Conservation (phyloP, 805 yeast species). For the Vanderwaltozyma tropicalis region DNA sequence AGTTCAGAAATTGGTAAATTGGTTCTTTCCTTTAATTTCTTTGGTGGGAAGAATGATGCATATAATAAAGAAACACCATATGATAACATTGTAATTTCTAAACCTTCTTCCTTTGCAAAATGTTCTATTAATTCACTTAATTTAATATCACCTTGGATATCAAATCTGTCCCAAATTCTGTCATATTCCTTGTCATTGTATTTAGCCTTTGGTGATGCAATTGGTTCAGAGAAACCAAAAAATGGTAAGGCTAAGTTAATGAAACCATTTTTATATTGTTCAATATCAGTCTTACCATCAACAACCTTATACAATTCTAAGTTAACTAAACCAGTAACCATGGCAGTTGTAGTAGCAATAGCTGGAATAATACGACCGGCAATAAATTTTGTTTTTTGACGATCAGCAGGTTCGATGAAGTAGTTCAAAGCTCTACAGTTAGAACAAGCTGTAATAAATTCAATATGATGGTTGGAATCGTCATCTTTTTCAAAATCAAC, state of each 20-base stretch:
- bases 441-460: slow-evolving; percentile 91
- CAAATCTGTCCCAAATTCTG: slow-evolving; percentile 92
- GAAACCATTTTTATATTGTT: slow-evolving; percentile 86
- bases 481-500: slow-evolving; percentile 97
- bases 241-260: slow-evolving; percentile 89
- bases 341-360: slow-evolving; percentile 97
- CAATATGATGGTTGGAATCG: slow-evolving; percentile 92
- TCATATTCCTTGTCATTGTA: slow-evolving; percentile 75
- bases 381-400: slow-evolving; percentile 84
- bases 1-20: slow-evolving; percentile 58
- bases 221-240: slow-evolving; percentile 94
- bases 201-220: slow-evolving; percentile 71
- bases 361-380: slow-evolving; percentile 99
- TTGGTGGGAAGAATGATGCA: slow-evolving; percentile 89
- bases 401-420: slow-evolving; percentile 79
- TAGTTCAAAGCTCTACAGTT: slow-evolving; percentile 92
- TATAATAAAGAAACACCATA: slow-evolving; percentile 81
- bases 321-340: slow-evolving; percentile 91
- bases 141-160: slow-evolving; percentile 65
- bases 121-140: slow-evolving; percentile 61
- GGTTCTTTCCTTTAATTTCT: slow-evolving; percentile 73
- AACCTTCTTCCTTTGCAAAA: slow-evolving; percentile 73
- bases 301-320: slow-evolving; percentile 86
- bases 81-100: slow-evolving; percentile 84
- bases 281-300: slow-evolving; percentile 63